phyloP scores from a whole-genome alignment of 306 rosid species.

The Boehmeria nivea region DNA sequence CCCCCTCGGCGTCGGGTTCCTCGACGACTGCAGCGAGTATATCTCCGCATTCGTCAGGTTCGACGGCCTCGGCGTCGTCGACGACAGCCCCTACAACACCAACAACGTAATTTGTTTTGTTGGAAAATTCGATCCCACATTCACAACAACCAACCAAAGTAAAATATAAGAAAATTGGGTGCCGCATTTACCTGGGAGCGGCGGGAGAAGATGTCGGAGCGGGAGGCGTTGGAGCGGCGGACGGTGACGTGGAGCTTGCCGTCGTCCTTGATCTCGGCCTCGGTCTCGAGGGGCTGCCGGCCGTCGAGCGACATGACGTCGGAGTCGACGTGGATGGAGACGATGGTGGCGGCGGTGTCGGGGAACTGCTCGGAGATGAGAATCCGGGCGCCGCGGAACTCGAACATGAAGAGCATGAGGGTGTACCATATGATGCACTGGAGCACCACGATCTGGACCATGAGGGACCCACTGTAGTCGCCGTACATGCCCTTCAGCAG shows the following conservation, averaged over 20 bases:
- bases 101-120: no score
- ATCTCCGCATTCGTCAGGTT: conserved; percentile 84
- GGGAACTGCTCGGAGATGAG: conserved; percentile 84
- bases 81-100: conserved; percentile 37
- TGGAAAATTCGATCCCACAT: no score
- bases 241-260: conserved; percentile 81
- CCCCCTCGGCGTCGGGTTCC: conserved; percentile 78
- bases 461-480: conserved; percentile 60
- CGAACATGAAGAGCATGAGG: conserved; percentile 71
- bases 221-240: conserved; percentile 68
- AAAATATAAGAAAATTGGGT: no score
- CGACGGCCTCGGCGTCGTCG: conserved; percentile 69
- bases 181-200: conserved; percentile 53
- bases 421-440: conserved; percentile 96
- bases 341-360: conserved; percentile 74
- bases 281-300: conserved; percentile 59
- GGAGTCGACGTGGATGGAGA: conserved; percentile 84
- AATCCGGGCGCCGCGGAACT: conserved; percentile 62
- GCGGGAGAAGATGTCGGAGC: conserved; percentile 65
- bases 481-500: conserved; percentile 85
- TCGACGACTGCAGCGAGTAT: conserved; percentile 68
- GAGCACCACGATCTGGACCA: conserved; percentile 91
- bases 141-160: no score
- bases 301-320: conserved; percentile 79
- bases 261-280: conserved; percentile 67